Base-by-base conservation (phyloP, 352 stramenopile genomes). In the Pythium monospermum region DNA sequence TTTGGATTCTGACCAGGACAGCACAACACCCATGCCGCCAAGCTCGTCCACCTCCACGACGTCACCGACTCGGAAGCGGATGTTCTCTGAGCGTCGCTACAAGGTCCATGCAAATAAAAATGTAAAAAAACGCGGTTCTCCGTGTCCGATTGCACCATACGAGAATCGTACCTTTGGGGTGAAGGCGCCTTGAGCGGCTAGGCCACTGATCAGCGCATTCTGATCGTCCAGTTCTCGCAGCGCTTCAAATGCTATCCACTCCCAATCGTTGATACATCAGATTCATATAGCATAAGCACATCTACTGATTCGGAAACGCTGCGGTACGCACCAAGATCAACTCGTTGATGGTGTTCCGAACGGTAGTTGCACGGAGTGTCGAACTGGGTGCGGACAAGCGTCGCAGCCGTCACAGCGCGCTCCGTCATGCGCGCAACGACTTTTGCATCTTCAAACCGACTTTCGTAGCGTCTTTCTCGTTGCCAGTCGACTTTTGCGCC, bases 401-500 rank as follows among this genome's bases (percentile, higher is more conserved):
- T 50, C 19, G 64, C 55, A 19, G 69, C 57, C 43, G 68, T 76
- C 8, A 59, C 56, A 23, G 41, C 63, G 7, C 44, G 49, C 43
- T 66, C 59, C 3, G 46, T 53, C 49, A 57, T 71, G 30, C 37
- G 51, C 37, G 66, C 64, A 13, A 82, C 33, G 21, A 71, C 62
- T 41, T 68, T 53, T 38, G 82, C 68, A 46, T 85, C 76, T 10
- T 73, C 57, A 3, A 91, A 59, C 1, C 75, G 73, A 25, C 54
- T 63, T 16, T 76, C 65, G 26, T 87, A 87, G 38, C 64, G 49
- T 13, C 76, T 77, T 53, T 91, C 78, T 19, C 76, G 78, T 55
- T 85, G 76, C 83, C 78, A 91, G 59, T 91, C 78, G 44, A 59
- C 57, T 46, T 81, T 84, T 26, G 85, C 65, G 27, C 68, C 76